Evolutionary conservation across 2,329 filamentous ascomycete genomes (phyloP).

Genomic region (Stachybotrys chlorohalonatus): DNA sequence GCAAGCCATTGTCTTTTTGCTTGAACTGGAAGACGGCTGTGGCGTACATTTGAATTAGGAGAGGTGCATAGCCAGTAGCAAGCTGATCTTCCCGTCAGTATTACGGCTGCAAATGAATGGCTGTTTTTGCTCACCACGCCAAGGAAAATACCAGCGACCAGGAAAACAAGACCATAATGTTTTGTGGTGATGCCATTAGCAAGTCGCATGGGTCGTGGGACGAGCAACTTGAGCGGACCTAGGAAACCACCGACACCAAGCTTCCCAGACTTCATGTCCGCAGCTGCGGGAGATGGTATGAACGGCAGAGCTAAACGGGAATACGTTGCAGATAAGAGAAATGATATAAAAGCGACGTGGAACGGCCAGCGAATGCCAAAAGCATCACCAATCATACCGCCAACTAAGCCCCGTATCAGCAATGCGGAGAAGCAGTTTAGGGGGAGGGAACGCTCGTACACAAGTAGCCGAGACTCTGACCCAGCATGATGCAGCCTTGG

Average conservation of each 20-base stretch:
- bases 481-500: conserved; percentile 59
- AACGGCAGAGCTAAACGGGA: conserved; percentile 34
- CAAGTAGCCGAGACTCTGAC: conserved; percentile 54
- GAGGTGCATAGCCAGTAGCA: conserved; percentile 58
- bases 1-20: conserved; percentile 45
- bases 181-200: conserved; percentile 38
- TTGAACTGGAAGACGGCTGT: conserved; percentile 45
- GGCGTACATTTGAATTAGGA: conserved; percentile 51
- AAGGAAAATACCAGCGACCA: conserved; percentile 57
- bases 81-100: conserved; percentile 23
- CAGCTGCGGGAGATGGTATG: conserved; percentile 32
- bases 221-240: conserved; percentile 53
- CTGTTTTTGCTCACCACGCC: conserved; percentile 40
- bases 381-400: conserved; percentile 54
- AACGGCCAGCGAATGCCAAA: conserved; percentile 59
- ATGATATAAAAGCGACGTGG: conserved; percentile 51
- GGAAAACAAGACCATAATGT: conserved; percentile 54
- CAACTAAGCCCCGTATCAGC: conserved; percentile 27
- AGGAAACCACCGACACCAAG: conserved; percentile 36
- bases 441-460: conserved; percentile 21
- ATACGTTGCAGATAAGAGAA: conserved; percentile 34
- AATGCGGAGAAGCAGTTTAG: background rate
- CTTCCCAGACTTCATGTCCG: background rate
- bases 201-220: conserved; percentile 45
- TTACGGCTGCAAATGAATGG: background rate